Percentiles rank a stretch among this genome's conserved stretches.
Evolutionary conservation across 306 rosid species (phyloP).

Genomic region (Trifolium subterraneum): DNA sequence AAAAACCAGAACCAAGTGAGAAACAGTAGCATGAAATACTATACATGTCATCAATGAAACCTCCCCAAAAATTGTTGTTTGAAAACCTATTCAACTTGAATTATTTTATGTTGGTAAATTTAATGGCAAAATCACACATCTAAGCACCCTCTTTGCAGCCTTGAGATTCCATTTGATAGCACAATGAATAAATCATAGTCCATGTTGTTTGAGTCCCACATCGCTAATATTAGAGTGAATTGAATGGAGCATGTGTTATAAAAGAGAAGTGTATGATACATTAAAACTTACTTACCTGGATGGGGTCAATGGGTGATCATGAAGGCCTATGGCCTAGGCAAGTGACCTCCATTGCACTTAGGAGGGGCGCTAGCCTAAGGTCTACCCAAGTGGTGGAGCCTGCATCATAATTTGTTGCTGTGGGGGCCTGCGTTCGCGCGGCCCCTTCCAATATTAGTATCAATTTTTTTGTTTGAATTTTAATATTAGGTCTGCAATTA

Average conservation of each 20-base stretch:
- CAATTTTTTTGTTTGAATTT: background rate
- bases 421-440: conserved; percentile 63
- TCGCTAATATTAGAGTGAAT: background rate
- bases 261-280: background rate
- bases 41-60: too few relatives aligned
- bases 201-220: background rate
- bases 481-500: too few relatives aligned
- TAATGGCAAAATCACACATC: too few relatives aligned
- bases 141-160: too few relatives aligned
- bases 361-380: conserved; percentile 60
- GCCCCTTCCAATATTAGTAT: conserved; percentile 7
- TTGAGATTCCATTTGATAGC: too few relatives aligned
- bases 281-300: conserved; percentile 43
- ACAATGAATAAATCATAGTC: too few relatives aligned
- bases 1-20: too few relatives aligned
- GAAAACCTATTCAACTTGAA: too few relatives aligned
- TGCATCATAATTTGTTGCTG: conserved; percentile 58
- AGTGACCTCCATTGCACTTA: conserved; percentile 53
- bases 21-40: too few relatives aligned
- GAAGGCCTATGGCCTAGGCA: conserved; percentile 54
- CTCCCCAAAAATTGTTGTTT: too few relatives aligned
- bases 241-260: background rate
- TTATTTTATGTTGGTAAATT: too few relatives aligned
- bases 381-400: conserved; percentile 57
- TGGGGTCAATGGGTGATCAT: background rate